phyloP scores from a whole-genome alignment of 2,329 filamentous ascomycete species.

The Zasmidium angulare region DNA sequence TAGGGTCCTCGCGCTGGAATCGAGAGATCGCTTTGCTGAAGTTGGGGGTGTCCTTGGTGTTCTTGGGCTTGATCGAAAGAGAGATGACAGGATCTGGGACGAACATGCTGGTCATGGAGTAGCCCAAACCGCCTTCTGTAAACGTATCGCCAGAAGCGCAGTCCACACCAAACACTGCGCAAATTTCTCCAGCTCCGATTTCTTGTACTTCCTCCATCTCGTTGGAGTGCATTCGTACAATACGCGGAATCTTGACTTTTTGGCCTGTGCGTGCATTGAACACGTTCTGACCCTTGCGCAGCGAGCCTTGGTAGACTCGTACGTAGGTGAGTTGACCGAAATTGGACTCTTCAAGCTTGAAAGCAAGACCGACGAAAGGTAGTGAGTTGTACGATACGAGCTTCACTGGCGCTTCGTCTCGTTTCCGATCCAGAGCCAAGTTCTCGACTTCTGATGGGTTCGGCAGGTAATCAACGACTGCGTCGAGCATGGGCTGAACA shows the following conservation, averaged over 20 bases:
- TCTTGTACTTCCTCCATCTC: constrained; percentile 97
- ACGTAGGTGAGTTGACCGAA: constrained; percentile 98
- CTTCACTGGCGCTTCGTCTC: constrained; percentile 76
- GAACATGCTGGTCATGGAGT: constrained; percentile 97
- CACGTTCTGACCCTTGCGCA: constrained; percentile 84
- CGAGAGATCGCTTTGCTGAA: constrained; percentile 99
- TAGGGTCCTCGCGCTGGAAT: constrained; percentile 97
- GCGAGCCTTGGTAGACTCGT: constrained; percentile 90
- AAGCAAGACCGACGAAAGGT: constrained; percentile 92
- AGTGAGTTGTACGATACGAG: constrained; percentile 90
- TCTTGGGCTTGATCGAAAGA: constrained; percentile 93
- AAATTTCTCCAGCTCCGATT: constrained; percentile 95
- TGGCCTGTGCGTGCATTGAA: constrained; percentile 94
- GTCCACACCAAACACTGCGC: constrained; percentile 95
- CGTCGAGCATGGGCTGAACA: constrained; percentile 94
- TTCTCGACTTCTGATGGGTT: constrained; percentile 90
- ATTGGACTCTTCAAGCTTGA: constrained; percentile 98
- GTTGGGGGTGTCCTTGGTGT: constrained; percentile 84
- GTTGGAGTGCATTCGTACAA: constrained; percentile 99
- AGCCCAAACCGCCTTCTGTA: constrained; percentile 87
- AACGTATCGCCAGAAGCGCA: constrained; percentile 98
- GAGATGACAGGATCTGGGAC: constrained; percentile 98
- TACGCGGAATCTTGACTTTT: constrained; percentile 93
- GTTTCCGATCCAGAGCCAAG: constrained; percentile 78
- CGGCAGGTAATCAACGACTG: constrained; percentile 91